These are phyloP conservation scores for Microbotryum intermedium DNA, from an alignment of 1,284 basidiomycete genomes.

Conservation along the genomic window DNA sequence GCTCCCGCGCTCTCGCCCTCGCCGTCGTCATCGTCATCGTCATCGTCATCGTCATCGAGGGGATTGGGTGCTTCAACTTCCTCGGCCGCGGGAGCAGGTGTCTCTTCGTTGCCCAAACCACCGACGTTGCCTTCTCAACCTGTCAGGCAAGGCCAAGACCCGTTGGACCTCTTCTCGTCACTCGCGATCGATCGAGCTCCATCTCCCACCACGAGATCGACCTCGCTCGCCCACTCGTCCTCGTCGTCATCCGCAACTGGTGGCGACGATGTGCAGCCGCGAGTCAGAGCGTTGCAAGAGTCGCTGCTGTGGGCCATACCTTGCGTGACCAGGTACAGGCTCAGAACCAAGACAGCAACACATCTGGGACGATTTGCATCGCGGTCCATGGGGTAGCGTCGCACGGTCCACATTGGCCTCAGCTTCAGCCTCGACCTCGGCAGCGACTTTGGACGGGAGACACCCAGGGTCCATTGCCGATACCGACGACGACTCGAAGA, in stretches of 20 bases:
- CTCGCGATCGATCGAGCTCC: background rate
- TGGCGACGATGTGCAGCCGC: background rate
- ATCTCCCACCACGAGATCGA: too few relatives aligned
- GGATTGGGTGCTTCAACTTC: background rate
- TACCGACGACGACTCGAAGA: background rate
- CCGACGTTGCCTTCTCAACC: background rate
- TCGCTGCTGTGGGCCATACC: background rate
- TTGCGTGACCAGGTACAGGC: background rate
- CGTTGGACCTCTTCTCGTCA: background rate
- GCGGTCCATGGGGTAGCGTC: conserved; percentile 6
- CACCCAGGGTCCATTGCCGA: background rate
- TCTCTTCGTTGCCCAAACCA: background rate
- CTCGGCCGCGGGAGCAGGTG: background rate
- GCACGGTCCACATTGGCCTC: background rate
- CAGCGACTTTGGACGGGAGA: background rate
- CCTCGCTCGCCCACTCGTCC: background rate
- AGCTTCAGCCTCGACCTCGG: background rate
- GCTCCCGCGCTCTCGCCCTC: background rate
- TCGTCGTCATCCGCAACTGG: background rate
- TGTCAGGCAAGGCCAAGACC: background rate
- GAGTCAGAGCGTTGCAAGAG: background rate
- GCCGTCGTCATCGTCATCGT: background rate
- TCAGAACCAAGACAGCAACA: conserved; percentile 1
- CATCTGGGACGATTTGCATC: conserved; percentile 9
- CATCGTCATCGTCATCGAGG: background rate